Base-by-base conservation (phyloP, 495 filamentous ascomycete genomes). In the Aspergillus haitiensis region DNA sequence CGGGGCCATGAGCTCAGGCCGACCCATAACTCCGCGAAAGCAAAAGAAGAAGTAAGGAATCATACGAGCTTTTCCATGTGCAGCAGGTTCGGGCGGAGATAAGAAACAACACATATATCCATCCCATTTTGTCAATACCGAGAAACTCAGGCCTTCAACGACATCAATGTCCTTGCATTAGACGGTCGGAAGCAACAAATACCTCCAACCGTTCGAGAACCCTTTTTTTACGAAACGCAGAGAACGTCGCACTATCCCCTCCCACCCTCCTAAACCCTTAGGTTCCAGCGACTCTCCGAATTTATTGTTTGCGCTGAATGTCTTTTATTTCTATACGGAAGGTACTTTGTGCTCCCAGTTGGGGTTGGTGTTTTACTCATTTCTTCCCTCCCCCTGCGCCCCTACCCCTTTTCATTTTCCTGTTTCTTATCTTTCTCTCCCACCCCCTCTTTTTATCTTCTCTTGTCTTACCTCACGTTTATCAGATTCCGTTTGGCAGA, bases 31-130 rank as follows among this genome's bases (percentile, higher is more conserved):
- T 86, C 91, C 89, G 79, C 88, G 90, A 86, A 93, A 90, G 77
- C 86, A 90, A 80, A 88, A 90, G 81, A 91, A 91, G 81, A 87
- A 88, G 78, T 92, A 85, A 86, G 79, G 82, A 63, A 73, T 81
- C 79, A 88, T 90, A 87, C 90, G 84, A 91, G 89, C 84, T 86
- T 85, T 82, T 80, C 79, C 81, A 79, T 88, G 82, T 86, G 82
- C 84, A 91, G 89, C 86, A 96, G 92, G 90, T 96, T 95, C 90
- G 91, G 92, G 78, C 90, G 92, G 81, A 88, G 89, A 91, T 93
- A 92, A 85, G 52, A 79, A 68, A 67, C 67, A 51, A 52, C 64
- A 68, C 58, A 61, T 48, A 16, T 9, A 64, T 59, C 58, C 55
- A 42, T 60, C 58, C 59, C 60, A 52, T 36, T 48, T 56, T 66